Base-by-base conservation (phyloP, 768 basidiomycete genomes). In the Serendipita vermifera region DNA sequence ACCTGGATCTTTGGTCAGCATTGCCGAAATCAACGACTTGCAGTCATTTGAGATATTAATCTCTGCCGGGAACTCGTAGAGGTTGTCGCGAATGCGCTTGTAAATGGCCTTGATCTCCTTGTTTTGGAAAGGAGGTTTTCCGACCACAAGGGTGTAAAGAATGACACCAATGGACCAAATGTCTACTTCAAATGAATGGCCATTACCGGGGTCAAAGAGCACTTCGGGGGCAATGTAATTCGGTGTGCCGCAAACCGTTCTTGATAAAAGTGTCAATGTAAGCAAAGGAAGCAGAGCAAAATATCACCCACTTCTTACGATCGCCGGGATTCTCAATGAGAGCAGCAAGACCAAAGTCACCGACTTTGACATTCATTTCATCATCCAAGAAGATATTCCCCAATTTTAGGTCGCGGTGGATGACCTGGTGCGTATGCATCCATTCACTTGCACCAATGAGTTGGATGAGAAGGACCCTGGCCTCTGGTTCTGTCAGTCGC, bases 211-310 rank as follows among this genome's bases (percentile, higher is more conserved):
- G 67, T 97, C 92, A 67, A 94, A 96, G 61, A 99, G 72, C 22
- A 98, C 92, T 66, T 98, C 94, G 0, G 96, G 96, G 0, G 96
- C 94, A 60, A 99, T 97, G 66, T 99, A 98, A 66, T 99, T 98
- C 1, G 94, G 96, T 0, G 94, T 99, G 1, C 94, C 94, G 62
- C 96, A 97, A 43, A 98, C 96, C 0, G 94, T 99, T 62, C n/a
- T 74, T 76, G 57, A 5, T 0, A n/a, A 32, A n/a, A 20, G 36
- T 3, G 32, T 35, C 27, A n/a, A 38, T 27, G 24, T 22, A 33
- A 6, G 5, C 15, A 17, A n/a, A 36, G 17, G 20, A 20, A 4
- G 40, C 33, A 7, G 26, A 31, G 33, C 32, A 38, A 38, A 15
- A 35, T 38, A 24, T 3, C 14, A 67, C 73, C 62, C 59, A 75